These are phyloP conservation scores for Kazachstania sp. DNA, from an alignment of 1,139 yeast genomes.

Conservation along the genomic window DNA sequence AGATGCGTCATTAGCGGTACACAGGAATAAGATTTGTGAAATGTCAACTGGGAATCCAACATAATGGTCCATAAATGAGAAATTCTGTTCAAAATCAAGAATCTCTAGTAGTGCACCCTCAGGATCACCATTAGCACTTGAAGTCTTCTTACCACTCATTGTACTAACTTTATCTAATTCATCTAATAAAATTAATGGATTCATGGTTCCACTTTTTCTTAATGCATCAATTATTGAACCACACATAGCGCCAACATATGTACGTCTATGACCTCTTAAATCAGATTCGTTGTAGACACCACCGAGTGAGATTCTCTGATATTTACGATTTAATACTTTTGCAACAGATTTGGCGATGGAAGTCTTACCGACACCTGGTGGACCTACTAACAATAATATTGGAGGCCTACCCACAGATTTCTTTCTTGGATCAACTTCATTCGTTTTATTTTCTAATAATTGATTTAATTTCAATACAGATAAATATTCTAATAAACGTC, in stretches of 20 bases:
- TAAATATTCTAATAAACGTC: conserved; percentile 69
- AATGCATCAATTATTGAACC: conserved; percentile 86
- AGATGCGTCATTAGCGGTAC: conserved; percentile 86
- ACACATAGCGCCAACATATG: conserved; percentile 93
- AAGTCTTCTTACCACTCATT: conserved; percentile 40
- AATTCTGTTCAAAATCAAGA: conserved; percentile 92
- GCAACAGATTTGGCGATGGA: conserved; percentile 81
- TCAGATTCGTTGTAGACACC: conserved; percentile 95
- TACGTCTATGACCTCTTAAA: conserved; percentile 93
- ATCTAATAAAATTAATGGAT: conserved; percentile 86
- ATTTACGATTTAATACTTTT: conserved; percentile 72
- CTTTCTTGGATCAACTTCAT: not conserved
- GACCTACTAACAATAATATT: conserved; percentile 75
- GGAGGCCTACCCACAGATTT: conserved; percentile 38
- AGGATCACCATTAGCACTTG: conserved; percentile 72
- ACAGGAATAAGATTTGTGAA: conserved; percentile 88
- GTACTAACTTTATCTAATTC: conserved; percentile 80
- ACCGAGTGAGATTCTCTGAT: conserved; percentile 89
- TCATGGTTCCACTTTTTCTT: conserved; percentile 80
- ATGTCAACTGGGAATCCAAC: conserved; percentile 89
- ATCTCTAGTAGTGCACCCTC: conserved; percentile 92
- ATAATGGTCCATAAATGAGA: conserved; percentile 80
- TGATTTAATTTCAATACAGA: conserved; percentile 56
- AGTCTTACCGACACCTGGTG: conserved; percentile 93
- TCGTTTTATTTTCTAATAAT: not conserved